phyloP scores from a whole-genome alignment of 352 stramenopile genomes.

The Pythium myriotylum region DNA sequence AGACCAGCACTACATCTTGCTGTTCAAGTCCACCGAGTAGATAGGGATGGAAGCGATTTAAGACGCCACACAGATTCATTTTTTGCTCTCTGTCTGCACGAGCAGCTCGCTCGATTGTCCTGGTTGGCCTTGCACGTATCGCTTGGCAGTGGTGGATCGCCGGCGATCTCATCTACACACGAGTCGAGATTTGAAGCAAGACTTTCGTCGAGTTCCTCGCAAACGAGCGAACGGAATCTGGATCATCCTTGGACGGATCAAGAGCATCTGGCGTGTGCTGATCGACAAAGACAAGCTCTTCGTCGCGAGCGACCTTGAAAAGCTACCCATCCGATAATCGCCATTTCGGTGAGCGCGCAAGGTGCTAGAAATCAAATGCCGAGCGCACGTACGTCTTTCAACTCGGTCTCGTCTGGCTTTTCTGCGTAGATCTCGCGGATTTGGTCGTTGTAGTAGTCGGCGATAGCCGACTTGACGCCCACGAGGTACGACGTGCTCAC shows the following conservation, averaged over 20 bases:
- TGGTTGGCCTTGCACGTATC: too few relatives aligned
- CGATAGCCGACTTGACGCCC: conserved; percentile 77
- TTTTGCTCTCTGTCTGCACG: too few relatives aligned
- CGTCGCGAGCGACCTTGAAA: conserved; percentile 71
- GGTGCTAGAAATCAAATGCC: too few relatives aligned
- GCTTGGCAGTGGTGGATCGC: too few relatives aligned
- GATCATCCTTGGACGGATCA: conserved; percentile 38
- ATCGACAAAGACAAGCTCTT: conserved; percentile 78
- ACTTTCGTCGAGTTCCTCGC: conserved; percentile 62
- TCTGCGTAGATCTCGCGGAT: conserved; percentile 84
- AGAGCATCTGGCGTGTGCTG: conserved; percentile 48
- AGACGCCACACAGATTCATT: too few relatives aligned
- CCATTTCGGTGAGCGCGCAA: too few relatives aligned
- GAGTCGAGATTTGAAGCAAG: conserved; percentile 39
- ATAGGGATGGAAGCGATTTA: too few relatives aligned
- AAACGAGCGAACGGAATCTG: conserved; percentile 49
- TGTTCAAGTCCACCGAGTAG: conserved; percentile 86
- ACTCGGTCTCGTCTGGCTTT: conserved; percentile 49
- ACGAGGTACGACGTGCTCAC: conserved; percentile 70
- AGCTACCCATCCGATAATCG: too few relatives aligned
- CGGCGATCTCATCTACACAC: conserved; percentile 16
- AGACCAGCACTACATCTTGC: conserved; percentile 80
- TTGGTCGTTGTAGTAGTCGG: conserved; percentile 90
- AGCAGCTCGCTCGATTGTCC: too few relatives aligned
- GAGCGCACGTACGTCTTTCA: conserved; percentile 60